Evolutionary conservation across 2,329 filamentous ascomycete species (phyloP).

Genomic region (Cordyceps sp.): DNA sequence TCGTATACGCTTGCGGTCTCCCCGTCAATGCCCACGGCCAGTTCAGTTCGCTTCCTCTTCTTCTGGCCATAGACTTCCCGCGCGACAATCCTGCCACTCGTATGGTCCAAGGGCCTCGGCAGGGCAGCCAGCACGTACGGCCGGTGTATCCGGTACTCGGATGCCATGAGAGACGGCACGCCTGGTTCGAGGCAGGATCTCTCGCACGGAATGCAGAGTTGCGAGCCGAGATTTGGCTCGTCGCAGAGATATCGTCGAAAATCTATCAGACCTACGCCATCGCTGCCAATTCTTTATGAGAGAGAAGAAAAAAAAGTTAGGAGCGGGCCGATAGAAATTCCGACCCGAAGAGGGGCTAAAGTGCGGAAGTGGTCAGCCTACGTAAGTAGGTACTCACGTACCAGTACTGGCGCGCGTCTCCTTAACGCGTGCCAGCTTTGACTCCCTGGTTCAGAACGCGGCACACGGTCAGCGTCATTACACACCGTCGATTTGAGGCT

Average conservation of each 20-base stretch:
- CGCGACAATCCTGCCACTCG: constrained; percentile 33
- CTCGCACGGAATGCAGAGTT: too few species aligned
- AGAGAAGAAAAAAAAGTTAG: constrained; percentile 15
- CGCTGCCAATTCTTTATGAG: neutral
- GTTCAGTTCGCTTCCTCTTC: constrained; percentile 46
- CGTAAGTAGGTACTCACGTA: too few species aligned
- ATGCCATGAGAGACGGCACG: constrained; percentile 27
- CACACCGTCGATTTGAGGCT: too few species aligned
- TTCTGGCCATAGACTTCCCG: constrained; percentile 45
- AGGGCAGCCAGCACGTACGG: constrained; percentile 46
- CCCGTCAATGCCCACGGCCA: constrained; percentile 47
- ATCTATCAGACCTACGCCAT: neutral
- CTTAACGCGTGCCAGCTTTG: too few species aligned
- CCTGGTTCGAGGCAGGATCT: neutral
- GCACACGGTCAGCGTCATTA: too few species aligned
- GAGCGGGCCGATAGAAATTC: constrained; percentile 16
- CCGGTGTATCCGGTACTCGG: constrained; percentile 44
- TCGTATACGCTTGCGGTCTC: constrained; percentile 51
- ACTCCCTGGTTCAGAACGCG: too few species aligned
- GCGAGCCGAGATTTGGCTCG: too few species aligned
- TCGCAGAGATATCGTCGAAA: too few species aligned
- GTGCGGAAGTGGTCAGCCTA: too few species aligned
- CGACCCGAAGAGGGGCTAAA: too few species aligned
- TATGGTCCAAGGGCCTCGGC: constrained; percentile 38
- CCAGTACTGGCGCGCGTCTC: too few species aligned